A percentile compares a stretch with the other conserved stretches of the same genome.
Conservation (phyloP, 83 land plant species). For the Larix sibirica region DNA sequence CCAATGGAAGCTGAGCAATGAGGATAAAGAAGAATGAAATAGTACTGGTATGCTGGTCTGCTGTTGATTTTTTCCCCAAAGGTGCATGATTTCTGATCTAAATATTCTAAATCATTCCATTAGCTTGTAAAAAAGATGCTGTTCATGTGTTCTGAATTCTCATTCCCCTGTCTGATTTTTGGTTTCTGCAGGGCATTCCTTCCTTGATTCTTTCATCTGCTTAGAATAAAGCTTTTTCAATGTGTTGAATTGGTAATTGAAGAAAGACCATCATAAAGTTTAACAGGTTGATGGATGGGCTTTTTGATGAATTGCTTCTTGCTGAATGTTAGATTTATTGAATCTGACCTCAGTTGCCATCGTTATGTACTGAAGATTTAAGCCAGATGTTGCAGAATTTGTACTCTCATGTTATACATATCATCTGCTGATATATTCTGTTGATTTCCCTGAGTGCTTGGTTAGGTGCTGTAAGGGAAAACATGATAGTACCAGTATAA, state of each 20-base stretch:
- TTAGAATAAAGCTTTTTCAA: background rate
- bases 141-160: background rate
- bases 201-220: background rate
- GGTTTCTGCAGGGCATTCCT: constrained; percentile 5
- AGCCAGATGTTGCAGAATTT: background rate
- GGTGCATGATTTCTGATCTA: background rate
- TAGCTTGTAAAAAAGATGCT: background rate
- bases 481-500: background rate
- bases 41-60: background rate
- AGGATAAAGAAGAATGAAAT: constrained; percentile 11
- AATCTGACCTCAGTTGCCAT: background rate
- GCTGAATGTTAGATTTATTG: background rate
- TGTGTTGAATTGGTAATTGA: background rate
- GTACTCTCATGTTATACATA: background rate
- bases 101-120: no score
- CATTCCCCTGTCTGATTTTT: background rate
- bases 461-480: constrained; percentile 9
- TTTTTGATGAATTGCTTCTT: background rate
- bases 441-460: background rate
- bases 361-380: background rate
- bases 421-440: background rate
- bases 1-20: background rate
- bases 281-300: constrained; percentile 6
- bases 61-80: background rate
- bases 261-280: background rate